Base-by-base conservation (phyloP, 2,329 filamentous ascomycete species). In the Trichoderma sp. region DNA sequence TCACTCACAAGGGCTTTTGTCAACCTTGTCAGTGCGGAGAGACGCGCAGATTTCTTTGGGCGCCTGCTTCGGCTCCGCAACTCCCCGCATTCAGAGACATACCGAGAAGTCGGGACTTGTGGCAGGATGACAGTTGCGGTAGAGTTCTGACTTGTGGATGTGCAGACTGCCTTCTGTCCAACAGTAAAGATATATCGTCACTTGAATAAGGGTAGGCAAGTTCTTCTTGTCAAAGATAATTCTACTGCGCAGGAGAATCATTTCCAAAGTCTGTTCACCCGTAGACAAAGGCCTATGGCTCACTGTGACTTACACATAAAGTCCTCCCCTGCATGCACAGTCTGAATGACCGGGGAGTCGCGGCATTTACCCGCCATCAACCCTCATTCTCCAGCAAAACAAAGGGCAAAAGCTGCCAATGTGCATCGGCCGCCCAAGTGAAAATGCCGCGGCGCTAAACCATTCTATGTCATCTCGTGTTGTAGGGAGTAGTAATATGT, bases 61-160 rank as follows among this genome's bases (percentile, higher is more conserved):
- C 61, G 50, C 60, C 19, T 48, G 24, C 39, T 59, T 65, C 63
- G 63, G 63, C 63, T 65, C 63, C 63, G 63, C 63, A 65, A 60
- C 63, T 65, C 63, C 63, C 63, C 63, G 63, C 63, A 65, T 57
- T 51, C 44, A 48, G 21, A 50, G 21, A 48, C 54, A 34, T 52
- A 26, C 60, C 60, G 50, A 45, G 52, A 47, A 47, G 48, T 63
- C 60, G 60, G 60, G 47, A 55, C 43, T 63, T 55, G 50, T 63
- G 41, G 7, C 41, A n/a, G 47, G 48, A 39, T 39, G 34, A 39
- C 10, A 10, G 34, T 39, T 39, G 34, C 14, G 34, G 34, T 39
- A 39, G 34, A 39, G 34, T 39, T 39, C 34, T 39, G 3, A 39
- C 21, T 28, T 54, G 19, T 55, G 52, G 52, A 21, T n/a, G 44